A percentile compares a stretch with the other conserved stretches of the same genome.
Evolutionary conservation across 257 asterid genomes (phyloP).

Genomic region (Solanum dulcamara): DNA sequence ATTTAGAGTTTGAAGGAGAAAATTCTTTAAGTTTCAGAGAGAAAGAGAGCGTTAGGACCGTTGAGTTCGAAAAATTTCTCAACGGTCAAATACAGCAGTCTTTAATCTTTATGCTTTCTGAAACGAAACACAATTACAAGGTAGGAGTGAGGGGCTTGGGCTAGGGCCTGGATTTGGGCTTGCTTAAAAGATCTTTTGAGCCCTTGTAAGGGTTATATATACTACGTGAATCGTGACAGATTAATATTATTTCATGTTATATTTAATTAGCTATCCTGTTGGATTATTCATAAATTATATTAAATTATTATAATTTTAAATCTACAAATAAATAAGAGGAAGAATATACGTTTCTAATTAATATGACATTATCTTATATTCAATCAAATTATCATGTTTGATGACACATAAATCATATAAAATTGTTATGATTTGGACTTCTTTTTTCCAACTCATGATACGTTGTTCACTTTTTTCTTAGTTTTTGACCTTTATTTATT

Average conservation of each 20-base stretch:
- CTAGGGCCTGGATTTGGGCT: background rate
- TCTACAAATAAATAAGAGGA: too few relatives aligned
- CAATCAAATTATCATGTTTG: too few relatives aligned
- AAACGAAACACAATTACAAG: background rate
- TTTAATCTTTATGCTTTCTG: background rate
- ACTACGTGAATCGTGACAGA: background rate
- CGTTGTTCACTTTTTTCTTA: too few relatives aligned
- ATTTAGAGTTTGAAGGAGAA: background rate
- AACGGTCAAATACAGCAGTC: slow-evolving; percentile 12
- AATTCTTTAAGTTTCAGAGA: background rate
- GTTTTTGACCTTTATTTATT: too few relatives aligned
- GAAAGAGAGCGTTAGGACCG: background rate
- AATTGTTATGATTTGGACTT: too few relatives aligned
- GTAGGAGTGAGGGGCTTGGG: background rate
- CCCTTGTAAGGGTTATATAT: background rate
- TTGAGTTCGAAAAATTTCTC: slow-evolving; percentile 1
- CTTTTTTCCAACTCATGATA: too few relatives aligned
- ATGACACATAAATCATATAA: too few relatives aligned
- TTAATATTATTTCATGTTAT: background rate
- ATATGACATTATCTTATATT: too few relatives aligned
- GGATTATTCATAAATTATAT: background rate
- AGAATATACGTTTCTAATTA: too few relatives aligned
- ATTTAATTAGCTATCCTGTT: too few relatives aligned
- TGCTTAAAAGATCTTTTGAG: background rate
- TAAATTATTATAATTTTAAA: too few relatives aligned